Percentiles rank a stretch among this genome's conserved stretches.
These are phyloP conservation scores for Porphyra umbilicalis DNA, from an alignment of 31 red algal species.

Conservation along the genomic window DNA sequence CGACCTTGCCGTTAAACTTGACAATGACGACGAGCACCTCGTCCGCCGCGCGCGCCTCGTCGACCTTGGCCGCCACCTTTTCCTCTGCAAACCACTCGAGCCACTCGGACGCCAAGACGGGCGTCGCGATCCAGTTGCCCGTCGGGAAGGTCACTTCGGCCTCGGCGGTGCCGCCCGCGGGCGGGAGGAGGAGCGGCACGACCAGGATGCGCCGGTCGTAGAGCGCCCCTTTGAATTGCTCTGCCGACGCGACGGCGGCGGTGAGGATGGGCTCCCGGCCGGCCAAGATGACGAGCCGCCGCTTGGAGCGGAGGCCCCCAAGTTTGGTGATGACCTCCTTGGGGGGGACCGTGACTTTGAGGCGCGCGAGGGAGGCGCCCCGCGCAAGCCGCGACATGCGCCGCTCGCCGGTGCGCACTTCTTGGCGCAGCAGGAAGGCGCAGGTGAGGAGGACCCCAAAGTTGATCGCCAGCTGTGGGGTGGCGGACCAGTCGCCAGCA, in stretches of 20 bases:
- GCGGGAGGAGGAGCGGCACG: constrained; percentile 30
- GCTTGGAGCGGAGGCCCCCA: constrained; percentile 26
- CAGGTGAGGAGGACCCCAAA: constrained; percentile 35
- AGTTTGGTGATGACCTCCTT: constrained; percentile 32
- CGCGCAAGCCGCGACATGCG: constrained; percentile 60
- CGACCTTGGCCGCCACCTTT: constrained; percentile 11
- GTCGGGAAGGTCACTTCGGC: not conserved
- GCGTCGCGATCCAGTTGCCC: constrained; percentile 32
- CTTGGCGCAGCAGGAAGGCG: constrained; percentile 24
- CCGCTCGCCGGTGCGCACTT: constrained; percentile 44
- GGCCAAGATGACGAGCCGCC: constrained; percentile 32
- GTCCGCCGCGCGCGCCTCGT: constrained; percentile 5
- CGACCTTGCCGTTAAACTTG: constrained; percentile 54
- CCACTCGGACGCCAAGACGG: constrained; percentile 40
- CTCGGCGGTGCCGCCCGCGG: not conserved
- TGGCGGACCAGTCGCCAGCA: not conserved
- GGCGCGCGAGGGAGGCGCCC: constrained; percentile 44
- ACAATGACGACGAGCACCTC: constrained; percentile 46
- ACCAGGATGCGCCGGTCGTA: constrained; percentile 19
- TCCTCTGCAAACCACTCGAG: constrained; percentile 30
- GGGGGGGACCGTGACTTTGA: constrained; percentile 32
- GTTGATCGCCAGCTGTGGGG: constrained; percentile 46
- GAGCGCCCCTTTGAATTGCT: constrained; percentile 10
- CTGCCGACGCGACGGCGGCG: constrained; percentile 24
- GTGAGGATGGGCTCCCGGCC: constrained; percentile 6